Percentiles rank a stretch among this genome's conserved stretches.
Evolutionary conservation across 208 protist species (phyloP).

Genomic region (Leishmania mexicana): DNA sequence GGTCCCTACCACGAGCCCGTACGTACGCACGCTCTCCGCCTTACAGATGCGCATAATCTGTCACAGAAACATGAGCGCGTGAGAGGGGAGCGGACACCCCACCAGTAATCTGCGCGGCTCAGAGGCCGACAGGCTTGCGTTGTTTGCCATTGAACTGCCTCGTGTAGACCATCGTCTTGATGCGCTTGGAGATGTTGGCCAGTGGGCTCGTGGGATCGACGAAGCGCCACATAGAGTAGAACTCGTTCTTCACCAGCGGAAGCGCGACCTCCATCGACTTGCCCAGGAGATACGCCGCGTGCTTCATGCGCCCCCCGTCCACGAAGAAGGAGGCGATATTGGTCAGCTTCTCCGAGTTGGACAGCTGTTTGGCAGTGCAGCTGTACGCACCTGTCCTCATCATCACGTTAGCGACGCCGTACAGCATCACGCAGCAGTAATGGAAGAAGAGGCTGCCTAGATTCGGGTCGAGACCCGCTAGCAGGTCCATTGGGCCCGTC

Average conservation of each 20-base stretch:
- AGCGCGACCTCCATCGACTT: constrained; percentile 58
- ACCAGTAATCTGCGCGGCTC: not conserved
- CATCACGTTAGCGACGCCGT: constrained; percentile 55
- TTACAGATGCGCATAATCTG: not conserved
- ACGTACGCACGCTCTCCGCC: not conserved
- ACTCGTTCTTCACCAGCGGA: constrained; percentile 75
- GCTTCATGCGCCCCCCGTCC: constrained; percentile 54
- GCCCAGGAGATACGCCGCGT: constrained; percentile 61
- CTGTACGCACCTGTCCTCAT: constrained; percentile 49
- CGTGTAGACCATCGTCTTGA: constrained; percentile 66
- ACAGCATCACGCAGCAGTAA: constrained; percentile 88
- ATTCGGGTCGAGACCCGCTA: constrained; percentile 78
- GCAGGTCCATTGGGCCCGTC: constrained; percentile 81
- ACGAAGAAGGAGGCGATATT: constrained; percentile 66
- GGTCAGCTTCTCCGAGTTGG: constrained; percentile 36
- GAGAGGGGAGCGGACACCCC: not conserved
- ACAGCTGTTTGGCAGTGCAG: constrained; percentile 18
- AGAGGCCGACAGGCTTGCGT: constrained; percentile 83
- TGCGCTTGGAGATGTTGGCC: constrained; percentile 55
- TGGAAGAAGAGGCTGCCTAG: constrained; percentile 75
- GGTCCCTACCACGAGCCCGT: not conserved
- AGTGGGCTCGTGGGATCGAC: constrained; percentile 81
- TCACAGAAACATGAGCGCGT: not conserved
- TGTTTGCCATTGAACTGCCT: constrained; percentile 57
- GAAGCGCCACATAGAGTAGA: constrained; percentile 81